Evolutionary conservation across 306 rosid species (phyloP).

Genomic region (Glycine latifolia): DNA sequence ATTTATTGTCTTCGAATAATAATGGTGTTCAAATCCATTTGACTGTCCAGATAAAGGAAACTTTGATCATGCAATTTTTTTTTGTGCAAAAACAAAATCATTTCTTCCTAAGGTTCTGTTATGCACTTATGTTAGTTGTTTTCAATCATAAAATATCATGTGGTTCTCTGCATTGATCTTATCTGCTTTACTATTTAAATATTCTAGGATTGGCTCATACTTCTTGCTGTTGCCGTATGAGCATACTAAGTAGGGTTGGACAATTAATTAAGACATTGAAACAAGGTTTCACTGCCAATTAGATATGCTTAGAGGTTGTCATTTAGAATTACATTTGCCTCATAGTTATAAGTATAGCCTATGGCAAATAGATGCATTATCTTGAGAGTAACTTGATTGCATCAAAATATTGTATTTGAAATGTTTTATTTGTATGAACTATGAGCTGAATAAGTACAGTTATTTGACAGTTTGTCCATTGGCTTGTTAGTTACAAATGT

Average conservation of each 20-base stretch:
- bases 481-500: neutral
- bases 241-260: neutral
- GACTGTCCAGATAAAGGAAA: slow-evolving; percentile 17
- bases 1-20: neutral
- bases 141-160: slow-evolving; percentile 9
- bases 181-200: neutral
- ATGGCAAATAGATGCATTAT: neutral
- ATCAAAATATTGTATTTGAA: slow-evolving; percentile 21
- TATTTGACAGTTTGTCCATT: neutral
- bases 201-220: neutral
- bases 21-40: slow-evolving; percentile 25
- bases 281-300: slow-evolving; percentile 9
- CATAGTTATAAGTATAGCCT: neutral
- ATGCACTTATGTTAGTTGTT: neutral
- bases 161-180: slow-evolving; percentile 5
- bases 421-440: slow-evolving; percentile 1
- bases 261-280: neutral
- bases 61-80: neutral
- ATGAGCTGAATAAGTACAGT: slow-evolving; percentile 7
- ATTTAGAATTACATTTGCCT: neutral
- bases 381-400: neutral
- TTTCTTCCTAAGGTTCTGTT: neutral
- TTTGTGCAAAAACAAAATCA: neutral
- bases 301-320: neutral
- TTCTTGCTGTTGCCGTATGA: neutral